Conservation (phyloP, 2,329 filamentous ascomycete genomes). For the Akanthomyces uredinophilus region DNA sequence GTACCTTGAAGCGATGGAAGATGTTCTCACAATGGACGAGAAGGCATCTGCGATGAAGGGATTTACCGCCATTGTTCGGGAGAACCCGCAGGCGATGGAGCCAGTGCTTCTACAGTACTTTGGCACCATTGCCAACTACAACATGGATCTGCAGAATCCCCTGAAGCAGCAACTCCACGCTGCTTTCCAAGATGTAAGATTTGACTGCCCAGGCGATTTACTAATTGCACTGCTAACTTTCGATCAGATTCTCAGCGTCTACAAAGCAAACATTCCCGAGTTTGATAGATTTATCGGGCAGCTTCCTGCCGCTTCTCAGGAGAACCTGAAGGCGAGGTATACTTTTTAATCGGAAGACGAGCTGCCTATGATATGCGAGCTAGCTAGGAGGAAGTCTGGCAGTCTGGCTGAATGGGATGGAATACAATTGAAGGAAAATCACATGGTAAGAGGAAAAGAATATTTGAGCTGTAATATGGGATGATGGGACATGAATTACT, state of each 20-base stretch:
- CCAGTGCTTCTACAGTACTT: constrained; percentile 79
- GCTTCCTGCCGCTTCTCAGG: constrained; percentile 45
- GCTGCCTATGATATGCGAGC: background rate
- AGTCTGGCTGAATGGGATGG: background rate
- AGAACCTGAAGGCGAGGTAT: constrained; percentile 45
- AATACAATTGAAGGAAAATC: constrained; percentile 17
- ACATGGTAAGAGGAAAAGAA: background rate
- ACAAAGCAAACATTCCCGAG: constrained; percentile 55
- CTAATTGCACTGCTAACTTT: constrained; percentile 3
- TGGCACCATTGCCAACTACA: constrained; percentile 73
- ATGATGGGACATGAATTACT: background rate
- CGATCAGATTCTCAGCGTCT: constrained; percentile 46
- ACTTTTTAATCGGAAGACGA: constrained; percentile 27
- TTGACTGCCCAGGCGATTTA: background rate
- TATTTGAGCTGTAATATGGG: constrained; percentile 4
- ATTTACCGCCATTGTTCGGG: constrained; percentile 76
- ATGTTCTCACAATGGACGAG: constrained; percentile 84
- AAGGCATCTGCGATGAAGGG: constrained; percentile 92
- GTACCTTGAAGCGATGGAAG: constrained; percentile 76
- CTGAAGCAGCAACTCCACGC: constrained; percentile 62
- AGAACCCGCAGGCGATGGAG: constrained; percentile 91
- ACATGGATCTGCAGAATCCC: constrained; percentile 54
- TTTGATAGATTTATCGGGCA: constrained; percentile 51
- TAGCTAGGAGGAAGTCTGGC: background rate
- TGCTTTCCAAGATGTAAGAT: constrained; percentile 69